Conservation (phyloP, 2,329 filamentous ascomycete genomes). For the Talaromyces sp. region DNA sequence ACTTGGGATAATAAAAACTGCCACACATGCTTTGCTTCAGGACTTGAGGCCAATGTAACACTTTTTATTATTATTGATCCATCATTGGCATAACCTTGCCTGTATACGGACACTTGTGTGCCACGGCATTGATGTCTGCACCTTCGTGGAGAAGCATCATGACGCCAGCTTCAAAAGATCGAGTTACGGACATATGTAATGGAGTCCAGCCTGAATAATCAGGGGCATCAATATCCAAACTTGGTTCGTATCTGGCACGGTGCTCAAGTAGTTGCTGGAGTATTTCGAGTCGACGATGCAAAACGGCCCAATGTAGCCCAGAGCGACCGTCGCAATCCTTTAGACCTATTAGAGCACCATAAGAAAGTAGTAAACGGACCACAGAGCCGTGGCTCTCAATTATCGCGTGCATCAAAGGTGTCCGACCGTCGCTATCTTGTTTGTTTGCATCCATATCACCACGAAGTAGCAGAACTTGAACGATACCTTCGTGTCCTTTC, state of each 20-base stretch:
- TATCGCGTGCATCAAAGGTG: neutral
- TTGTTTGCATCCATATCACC: neutral
- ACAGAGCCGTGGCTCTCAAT: neutral
- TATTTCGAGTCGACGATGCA: neutral
- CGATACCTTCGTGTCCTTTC: neutral
- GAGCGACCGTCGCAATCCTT: neutral
- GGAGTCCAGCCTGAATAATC: neutral
- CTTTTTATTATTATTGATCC: neutral
- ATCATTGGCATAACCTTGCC: neutral
- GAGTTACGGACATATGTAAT: neutral
- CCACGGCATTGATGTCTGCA: neutral
- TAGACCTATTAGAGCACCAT: neutral
- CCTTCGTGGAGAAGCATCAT: neutral
- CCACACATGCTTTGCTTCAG: no score
- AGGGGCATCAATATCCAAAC: neutral
- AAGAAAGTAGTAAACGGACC: neutral
- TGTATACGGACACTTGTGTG: neutral
- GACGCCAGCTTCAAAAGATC: neutral
- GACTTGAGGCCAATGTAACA: no score
- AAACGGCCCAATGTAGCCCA: neutral
- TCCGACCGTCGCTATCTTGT: conserved; percentile 1
- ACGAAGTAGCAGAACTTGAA: neutral
- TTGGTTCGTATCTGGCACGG: neutral
- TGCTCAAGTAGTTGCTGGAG: neutral
- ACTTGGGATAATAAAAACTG: no score